Base-by-base conservation (phyloP, 495 filamentous ascomycete genomes). In the Podospora fimiseda region DNA sequence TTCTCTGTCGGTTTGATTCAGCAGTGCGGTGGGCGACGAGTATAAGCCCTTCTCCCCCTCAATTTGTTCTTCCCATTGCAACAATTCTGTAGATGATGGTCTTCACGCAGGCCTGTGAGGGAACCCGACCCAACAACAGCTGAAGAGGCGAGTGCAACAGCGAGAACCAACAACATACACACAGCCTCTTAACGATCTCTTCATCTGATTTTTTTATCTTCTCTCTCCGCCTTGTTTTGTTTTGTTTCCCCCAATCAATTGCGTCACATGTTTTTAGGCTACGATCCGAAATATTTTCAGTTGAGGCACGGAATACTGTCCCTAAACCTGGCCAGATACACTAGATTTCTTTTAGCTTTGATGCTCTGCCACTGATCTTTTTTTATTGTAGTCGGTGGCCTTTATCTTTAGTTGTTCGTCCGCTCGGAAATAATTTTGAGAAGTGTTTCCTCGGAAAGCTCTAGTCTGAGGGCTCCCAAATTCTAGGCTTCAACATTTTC, bases 81-180 rank as follows among this genome's bases (percentile, higher is more conserved):
- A 14, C 20, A 21, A 13, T 20, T 46, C 44, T 47, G 23, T 23
- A 23, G 22, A 15, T 44, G 37, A 7, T 30, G n/a, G 24, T 21
- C 43, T 30, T 50, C 20, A 24, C 46, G 19, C 46, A 36, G 51
- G 56, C 56, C 51, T 53, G n/a, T n/a, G 56, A 58, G 56, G 56
- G 41, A 53, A 42, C 56, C 55, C 30, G 13, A 27, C 51, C 42
- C 20, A n/a, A n/a, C 39, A 19, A 44, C n/a, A 1, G 42, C 42
- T 21, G 42, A 23, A 16, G 18, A 20, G 21, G 23, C 21, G 22
- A 14, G 2, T 27, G 13, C 23, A 36, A 30, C 42, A n/a, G 14
- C 16, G 9, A 22, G 23, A 33, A 18, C 44, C 44, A 47, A 47
- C 44, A 24, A 30, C 27, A 47, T 23, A 47, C 13, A 5, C 44